Evolutionary conservation across 1,284 basidiomycete genomes (phyloP), one percentile per base, ranked within the genome.

Genomic region (Meira miltonrushii): DNA sequence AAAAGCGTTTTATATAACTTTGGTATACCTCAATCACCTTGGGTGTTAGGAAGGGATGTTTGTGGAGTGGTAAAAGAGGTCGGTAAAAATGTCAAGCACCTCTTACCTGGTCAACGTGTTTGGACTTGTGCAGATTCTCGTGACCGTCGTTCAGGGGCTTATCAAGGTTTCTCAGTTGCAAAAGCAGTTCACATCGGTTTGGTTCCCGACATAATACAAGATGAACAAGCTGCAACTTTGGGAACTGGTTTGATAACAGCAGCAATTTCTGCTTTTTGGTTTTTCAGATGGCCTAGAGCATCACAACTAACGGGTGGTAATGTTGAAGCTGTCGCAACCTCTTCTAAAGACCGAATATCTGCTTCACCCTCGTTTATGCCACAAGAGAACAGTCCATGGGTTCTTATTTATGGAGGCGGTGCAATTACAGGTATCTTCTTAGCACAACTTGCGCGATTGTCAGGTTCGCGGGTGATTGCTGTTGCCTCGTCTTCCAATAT

Each of bases 31-130:
- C 58, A 61, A 1, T 64, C 64, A 4, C 72, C 72, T n/a, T 72
- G 70, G 70, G 78, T 81, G 21, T 75, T 81, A 0, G 82, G 82
- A n/a, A 80, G 82, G 67, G 81, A 82, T 59, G 78, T 81, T 58
- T 72, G 79, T 17, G 82, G 81, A 5, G 75, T 74, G 15, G 79
- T 83, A 57, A 79, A 81, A 25, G 77, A 79, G 56, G 78, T 81
- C 43, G 82, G 82, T 9, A 60, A 63, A 13, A 75, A 78, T 49
- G 81, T 81, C 60, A 77, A 64, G 39, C 72, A 78, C 25, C 79
- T 81, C 77, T 79, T 81, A 67, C 75, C 78, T 33, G 81, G 81
- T 9, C 79, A 82, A 65, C 65, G 81, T 7, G 70, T 74, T 2
- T 74, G 72, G 72, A 70, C 66, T 6, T 74, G 72, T 49, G 66